Evolutionary conservation across 1,284 basidiomycete genomes (phyloP).

Genomic region (Peniophora sp.): DNA sequence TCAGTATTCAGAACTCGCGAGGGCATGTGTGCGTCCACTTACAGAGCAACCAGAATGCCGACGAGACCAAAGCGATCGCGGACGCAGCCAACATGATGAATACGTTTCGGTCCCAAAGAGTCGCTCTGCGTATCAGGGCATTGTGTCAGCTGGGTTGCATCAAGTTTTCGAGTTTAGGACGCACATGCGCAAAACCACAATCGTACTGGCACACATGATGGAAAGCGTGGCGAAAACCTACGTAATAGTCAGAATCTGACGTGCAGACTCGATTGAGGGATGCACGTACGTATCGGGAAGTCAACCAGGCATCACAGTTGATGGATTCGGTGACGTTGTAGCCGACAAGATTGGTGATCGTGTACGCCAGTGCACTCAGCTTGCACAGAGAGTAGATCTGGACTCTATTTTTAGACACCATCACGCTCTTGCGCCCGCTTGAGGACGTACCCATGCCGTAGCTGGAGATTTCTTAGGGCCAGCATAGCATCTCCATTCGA

Average conservation of each 20-base stretch:
- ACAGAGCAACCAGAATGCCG: slow-evolving; percentile 2
- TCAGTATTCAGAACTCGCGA: too few species aligned
- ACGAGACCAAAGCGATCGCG: neutral
- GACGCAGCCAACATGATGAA: neutral
- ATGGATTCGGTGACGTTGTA: neutral
- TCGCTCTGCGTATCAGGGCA: neutral
- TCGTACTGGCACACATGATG: neutral
- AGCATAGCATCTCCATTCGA: slow-evolving; percentile 1
- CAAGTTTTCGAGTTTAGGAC: neutral
- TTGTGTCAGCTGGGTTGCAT: neutral
- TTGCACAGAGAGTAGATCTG: slow-evolving; percentile 1
- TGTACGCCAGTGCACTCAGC: neutral
- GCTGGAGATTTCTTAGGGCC: neutral
- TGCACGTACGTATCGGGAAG: neutral
- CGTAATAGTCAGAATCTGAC: neutral
- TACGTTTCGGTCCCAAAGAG: slow-evolving; percentile 3
- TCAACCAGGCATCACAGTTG: neutral
- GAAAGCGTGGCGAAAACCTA: neutral
- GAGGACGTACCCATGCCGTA: neutral
- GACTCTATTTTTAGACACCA: too few species aligned
- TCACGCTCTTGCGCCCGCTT: neutral
- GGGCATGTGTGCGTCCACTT: neutral
- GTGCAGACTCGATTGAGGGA: neutral
- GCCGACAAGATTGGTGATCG: slow-evolving; percentile 2
- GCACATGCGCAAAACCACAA: neutral